Conservation (phyloP, 495 filamentous ascomycete genomes). For the Cercophora scortea region DNA sequence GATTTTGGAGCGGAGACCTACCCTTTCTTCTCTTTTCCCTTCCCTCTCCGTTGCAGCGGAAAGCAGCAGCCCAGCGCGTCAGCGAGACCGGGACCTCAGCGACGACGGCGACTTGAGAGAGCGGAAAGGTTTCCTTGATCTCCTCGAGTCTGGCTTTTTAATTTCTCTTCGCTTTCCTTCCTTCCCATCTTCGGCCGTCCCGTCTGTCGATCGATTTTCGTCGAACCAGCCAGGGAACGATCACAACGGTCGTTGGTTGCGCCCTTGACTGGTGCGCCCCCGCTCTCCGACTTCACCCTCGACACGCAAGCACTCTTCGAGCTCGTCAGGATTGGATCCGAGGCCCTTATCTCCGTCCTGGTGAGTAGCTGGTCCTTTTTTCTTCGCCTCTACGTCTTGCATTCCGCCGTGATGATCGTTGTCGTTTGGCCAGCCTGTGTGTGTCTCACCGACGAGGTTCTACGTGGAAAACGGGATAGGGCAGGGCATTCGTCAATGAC, state of each 20-base stretch:
- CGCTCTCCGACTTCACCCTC: not conserved
- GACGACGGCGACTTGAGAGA: not conserved
- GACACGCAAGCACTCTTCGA: not conserved
- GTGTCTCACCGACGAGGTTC: no score
- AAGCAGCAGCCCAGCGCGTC: not conserved
- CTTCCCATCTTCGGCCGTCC: not conserved
- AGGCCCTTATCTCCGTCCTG: not conserved
- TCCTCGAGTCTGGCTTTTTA: not conserved
- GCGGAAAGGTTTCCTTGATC: not conserved
- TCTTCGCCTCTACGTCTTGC: no score
- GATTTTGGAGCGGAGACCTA: not conserved
- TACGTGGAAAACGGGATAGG: no score
- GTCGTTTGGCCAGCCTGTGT: no score
- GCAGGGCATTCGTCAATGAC: no score
- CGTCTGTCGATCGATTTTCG: no score
- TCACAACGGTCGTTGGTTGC: not conserved
- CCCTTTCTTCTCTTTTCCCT: conserved; percentile 1
- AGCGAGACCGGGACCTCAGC: not conserved
- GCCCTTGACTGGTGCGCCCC: not conserved
- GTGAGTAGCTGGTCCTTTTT: not conserved
- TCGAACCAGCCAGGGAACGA: not conserved
- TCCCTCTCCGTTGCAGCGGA: not conserved
- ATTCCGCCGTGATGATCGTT: no score
- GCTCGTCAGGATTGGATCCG: not conserved
- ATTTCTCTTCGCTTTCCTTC: not conserved